These are phyloP conservation scores for Phytophthora pseudosyringae DNA, from an alignment of 352 stramenopile genomes.

Conservation along the genomic window DNA sequence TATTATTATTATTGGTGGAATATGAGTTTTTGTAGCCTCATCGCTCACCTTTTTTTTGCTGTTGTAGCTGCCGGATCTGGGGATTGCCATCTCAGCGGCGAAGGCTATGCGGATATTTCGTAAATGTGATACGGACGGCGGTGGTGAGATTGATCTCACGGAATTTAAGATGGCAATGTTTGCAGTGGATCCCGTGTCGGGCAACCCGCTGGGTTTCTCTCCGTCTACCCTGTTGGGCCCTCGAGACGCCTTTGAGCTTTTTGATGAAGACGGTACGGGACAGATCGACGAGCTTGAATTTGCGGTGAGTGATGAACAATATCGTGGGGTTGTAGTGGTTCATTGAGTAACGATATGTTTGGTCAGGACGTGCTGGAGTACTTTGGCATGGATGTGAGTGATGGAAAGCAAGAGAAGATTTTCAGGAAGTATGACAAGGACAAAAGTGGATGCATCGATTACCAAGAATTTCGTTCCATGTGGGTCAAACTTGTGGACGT, in stretches of 20 bases:
- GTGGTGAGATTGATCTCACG: conserved; percentile 92
- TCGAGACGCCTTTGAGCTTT: conserved; percentile 92
- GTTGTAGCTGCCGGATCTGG: conserved; percentile 83
- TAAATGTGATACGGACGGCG: conserved; percentile 90
- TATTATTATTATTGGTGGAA: background rate
- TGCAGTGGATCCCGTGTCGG: conserved; percentile 86
- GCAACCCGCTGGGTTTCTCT: conserved; percentile 81
- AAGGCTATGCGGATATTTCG: conserved; percentile 93
- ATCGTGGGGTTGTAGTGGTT: no score
- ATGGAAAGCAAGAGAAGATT: conserved; percentile 91
- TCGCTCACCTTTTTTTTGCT: background rate
- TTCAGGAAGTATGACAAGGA: conserved; percentile 95
- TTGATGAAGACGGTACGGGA: conserved; percentile 90
- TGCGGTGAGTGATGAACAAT: conserved; percentile 48
- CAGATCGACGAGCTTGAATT: conserved; percentile 95
- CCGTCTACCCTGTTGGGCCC: conserved; percentile 85
- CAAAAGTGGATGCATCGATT: conserved; percentile 92
- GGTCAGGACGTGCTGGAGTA: conserved; percentile 92
- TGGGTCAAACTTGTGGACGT: conserved; percentile 88
- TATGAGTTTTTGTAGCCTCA: background rate
- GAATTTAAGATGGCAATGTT: conserved; percentile 96
- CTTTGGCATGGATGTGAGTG: conserved; percentile 87
- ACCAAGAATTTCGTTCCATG: conserved; percentile 94
- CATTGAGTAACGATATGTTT: conserved; percentile 1
- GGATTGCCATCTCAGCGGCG: conserved; percentile 87